Base-by-base conservation (phyloP, 805 yeast species). In the Yamadazyma olivae region DNA sequence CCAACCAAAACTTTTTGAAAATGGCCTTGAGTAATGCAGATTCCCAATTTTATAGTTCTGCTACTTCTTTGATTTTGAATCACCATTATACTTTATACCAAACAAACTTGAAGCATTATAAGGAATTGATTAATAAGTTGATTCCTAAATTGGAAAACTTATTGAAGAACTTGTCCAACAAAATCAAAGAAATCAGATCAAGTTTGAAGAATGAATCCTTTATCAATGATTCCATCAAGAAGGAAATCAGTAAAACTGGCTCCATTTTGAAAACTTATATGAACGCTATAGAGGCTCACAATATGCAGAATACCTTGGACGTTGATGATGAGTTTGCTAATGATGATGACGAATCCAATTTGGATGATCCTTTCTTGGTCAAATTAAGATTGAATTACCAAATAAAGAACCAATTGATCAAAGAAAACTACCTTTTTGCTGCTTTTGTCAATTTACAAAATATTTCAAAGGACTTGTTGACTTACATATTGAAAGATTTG, bases 171-270 rank as follows among this genome's bases (percentile, higher is more conserved):
- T 54, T 67, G 31, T 46, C 56, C 22, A 36, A 47, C 40, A 67
- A 67, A 36, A 67, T 67, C 44, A 65, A 64, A 41, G 74, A 67
- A 44, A 66, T 67, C 44, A 64, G 50, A 47, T 48, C 61, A 5
- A 54, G 66, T 20, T 51, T 67, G 41, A 62, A 57, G 36, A 66
- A 67, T 45, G 72, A 67, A 14, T 54, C 67, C 2, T 67, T 67
- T 45, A 63, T 69, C 17, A 67, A 65, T 41, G 47, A 55, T 14
- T 51, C 55, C 6, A 43, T 67, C 18, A 40, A 57, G 10, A 64
- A 51, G 31, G 72, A 67, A 55, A 73, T 83, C 38, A 71, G 71
- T 35, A 77, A 74, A 38, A 82, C 95, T 1, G 82, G 80, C 38
- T 57, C 60, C 27, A 76, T 77, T 21, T 54, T 81, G 37, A 56